Conservation (phyloP, 2,329 filamentous ascomycete genomes). For the Diaporthe australafricana region DNA sequence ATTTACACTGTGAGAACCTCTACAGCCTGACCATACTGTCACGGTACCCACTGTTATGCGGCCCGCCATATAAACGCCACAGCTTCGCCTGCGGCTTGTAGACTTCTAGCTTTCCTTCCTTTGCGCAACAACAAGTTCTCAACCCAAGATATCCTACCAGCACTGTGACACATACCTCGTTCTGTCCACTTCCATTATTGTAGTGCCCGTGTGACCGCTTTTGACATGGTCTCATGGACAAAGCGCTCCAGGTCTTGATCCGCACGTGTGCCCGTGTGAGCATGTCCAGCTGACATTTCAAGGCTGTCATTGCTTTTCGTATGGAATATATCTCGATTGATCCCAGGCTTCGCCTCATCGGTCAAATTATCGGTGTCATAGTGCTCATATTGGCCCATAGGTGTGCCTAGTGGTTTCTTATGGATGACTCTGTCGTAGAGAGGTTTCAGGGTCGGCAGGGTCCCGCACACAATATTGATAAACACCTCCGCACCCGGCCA, state of each 20-base stretch:
- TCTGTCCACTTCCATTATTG: not conserved
- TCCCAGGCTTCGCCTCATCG: not conserved
- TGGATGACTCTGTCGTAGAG: not conserved
- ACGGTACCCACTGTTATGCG: too few species aligned
- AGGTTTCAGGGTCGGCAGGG: not conserved
- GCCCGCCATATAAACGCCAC: too few species aligned
- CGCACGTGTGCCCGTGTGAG: not conserved
- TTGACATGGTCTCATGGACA: not conserved
- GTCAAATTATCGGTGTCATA: not conserved
- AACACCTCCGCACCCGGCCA: constrained; percentile 6
- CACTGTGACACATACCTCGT: too few species aligned
- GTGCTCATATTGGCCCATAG: not conserved
- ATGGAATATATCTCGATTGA: not conserved
- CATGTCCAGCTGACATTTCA: not conserved
- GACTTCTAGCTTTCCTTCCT: too few species aligned
- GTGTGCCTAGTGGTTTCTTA: not conserved
- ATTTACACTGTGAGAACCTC: too few species aligned
- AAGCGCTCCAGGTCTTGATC: not conserved
- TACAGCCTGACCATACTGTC: too few species aligned
- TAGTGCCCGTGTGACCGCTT: too few species aligned
- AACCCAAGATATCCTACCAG: too few species aligned
- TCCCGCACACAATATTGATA: not conserved
- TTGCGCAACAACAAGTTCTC: too few species aligned
- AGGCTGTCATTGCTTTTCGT: not conserved
- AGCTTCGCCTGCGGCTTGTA: too few species aligned